Base-by-base conservation (phyloP, 495 filamentous ascomycete species). In the Neurospora pannonica region DNA sequence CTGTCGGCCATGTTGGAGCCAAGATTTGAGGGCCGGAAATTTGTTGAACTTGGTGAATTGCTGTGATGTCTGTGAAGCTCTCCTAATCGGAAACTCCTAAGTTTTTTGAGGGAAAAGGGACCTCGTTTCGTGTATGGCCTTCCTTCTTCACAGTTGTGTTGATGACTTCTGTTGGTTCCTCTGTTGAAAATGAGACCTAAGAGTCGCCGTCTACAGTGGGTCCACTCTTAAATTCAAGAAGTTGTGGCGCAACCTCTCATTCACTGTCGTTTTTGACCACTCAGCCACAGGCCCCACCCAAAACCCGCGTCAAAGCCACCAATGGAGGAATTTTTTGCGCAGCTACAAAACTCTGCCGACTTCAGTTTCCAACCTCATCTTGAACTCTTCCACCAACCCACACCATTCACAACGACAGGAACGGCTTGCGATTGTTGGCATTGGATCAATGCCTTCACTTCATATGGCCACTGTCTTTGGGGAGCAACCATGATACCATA, bases 1-100 rank as follows among this genome's bases (percentile, higher is more conserved):
- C 96, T 88, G 81, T 99, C 96, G 72, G 91, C 86, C 92, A 95
- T 95, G 70, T 77, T 76, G 76, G 60, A 75, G 79, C 72, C 28
- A 34, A n/a, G 7, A 46, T n/a, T 13, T 36, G 42, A 34, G 13
- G 21, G 28, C 15, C 38, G 42, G 8, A 19, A 34, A 19, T 38
- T 36, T 54, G 43, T 19, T 38, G 60, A 37, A 37, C 76, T 74
- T 74, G 34, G 70, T 75, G 73, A 21, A 21, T 72, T 72, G 54
- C 13, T 67, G 28, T 67, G 54, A 2, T 67, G 15, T 9, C 0
- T 15, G 1, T 19, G 28, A 67, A 5, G 28, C 28, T 19, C 28
- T 15, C 6, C 54, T 28, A 7, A 9, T 34, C 28, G 15, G 7
- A 19, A 4, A 67, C 6, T 19, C 54, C 28, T 34, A 15, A 19